Evolutionary conservation across 192 early-diverging fungal species (phyloP).

Genomic region (Gamsiella multidivaricata): DNA sequence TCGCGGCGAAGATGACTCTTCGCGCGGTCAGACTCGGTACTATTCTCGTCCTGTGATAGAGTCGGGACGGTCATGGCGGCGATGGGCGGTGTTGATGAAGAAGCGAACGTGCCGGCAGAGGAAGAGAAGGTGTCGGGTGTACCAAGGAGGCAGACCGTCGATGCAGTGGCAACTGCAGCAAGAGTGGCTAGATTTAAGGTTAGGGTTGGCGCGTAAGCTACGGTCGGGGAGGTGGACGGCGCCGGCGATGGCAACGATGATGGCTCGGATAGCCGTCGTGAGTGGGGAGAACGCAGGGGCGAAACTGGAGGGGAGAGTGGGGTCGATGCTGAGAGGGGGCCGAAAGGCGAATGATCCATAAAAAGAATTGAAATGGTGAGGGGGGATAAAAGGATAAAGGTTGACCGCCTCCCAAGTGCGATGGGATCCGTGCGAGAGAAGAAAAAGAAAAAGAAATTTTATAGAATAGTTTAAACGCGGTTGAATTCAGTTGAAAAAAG

Average conservation of each 20-base stretch:
- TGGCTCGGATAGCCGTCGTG: not conserved
- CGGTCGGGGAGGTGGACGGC: not conserved
- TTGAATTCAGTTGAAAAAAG: too few relatives aligned
- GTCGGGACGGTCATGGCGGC: conserved; percentile 16
- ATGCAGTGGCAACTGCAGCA: conserved; percentile 1
- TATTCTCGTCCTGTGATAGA: not conserved
- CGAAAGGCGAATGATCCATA: conserved; percentile 12
- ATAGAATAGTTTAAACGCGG: too few relatives aligned
- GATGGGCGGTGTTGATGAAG: not conserved
- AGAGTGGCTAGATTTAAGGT: conserved; percentile 16
- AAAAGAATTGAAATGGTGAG: not conserved
- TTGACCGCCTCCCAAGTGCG: not conserved
- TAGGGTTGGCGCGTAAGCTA: not conserved
- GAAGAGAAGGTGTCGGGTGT: not conserved
- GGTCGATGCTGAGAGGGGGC: not conserved
- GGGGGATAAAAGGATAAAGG: not conserved
- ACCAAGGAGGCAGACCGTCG: not conserved
- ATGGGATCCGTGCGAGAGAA: conserved; percentile 17
- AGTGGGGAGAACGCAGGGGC: not conserved
- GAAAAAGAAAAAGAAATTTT: not conserved
- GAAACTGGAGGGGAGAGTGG: not conserved
- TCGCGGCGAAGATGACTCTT: conserved; percentile 6
- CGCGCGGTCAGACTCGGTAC: not conserved
- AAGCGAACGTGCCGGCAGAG: not conserved
- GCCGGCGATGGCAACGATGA: not conserved